Evolutionary conservation across 192 early-diverging fungal genomes (phyloP), one percentile per base, ranked within the genome.

Genomic region (Dispira parvispora): DNA sequence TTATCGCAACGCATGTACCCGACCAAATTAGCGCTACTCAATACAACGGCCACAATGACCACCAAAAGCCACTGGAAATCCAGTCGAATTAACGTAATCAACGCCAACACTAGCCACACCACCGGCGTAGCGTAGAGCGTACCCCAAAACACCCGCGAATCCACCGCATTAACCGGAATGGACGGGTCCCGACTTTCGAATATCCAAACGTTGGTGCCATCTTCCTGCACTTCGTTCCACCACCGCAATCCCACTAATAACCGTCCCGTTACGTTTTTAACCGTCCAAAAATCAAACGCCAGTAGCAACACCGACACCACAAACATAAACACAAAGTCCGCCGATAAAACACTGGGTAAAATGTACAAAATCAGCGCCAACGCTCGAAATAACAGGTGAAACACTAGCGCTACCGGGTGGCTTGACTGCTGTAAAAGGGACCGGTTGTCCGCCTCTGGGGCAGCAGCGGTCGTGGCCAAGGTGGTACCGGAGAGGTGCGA

Each of bases 181-280:
- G 62, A 63, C 20, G 47, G 56, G 44, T 92, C 84, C 45, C 84
- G 80, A 50, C 87, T 88, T 69, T 99, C 96, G 81, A 96, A 99
- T 16, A 92, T 81, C 96, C 96, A 99, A 64, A 82, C 85, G 64
- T 87, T 92, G 3, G 89, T 81, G 38, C 96, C 96, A 71, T 97
- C 96, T 52, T 95, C 93, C 52, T 82, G 80, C 65, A 97, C 91
- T 72, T 96, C 89, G 74, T 94, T 99, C 96, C 96, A 99, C 96
- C 96, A 99, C 64, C 96, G 82, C 61, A 99, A 73, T 21, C 96
- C 96, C 14, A 99, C 96, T 50, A 99, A 78, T 45, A 97, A 74
- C 54, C 96, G 82, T 0, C 96, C 96, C 23, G 93, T 88, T 21
- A 99, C 88, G 69, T 99, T 99, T 72, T 99, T 99, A 18, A 97